phyloP scores from a whole-genome alignment of 768 basidiomycete species.

The Termitomyces sp. region DNA sequence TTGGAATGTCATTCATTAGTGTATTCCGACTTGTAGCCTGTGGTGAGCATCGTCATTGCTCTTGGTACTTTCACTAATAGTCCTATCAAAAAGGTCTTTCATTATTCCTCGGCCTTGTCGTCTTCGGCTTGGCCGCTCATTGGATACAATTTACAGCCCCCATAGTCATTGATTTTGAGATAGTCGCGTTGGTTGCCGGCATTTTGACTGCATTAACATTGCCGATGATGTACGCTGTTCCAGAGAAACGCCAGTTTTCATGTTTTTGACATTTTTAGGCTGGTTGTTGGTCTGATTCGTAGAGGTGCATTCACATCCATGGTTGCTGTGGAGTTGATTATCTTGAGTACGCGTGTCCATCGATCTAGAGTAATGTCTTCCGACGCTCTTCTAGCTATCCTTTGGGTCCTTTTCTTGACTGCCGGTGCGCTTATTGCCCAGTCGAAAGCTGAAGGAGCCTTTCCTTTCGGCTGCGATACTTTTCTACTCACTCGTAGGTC shows the following conservation, averaged over 20 bases:
- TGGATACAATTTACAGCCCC: slow-evolving; percentile 2
- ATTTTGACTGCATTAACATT: slow-evolving; percentile 2
- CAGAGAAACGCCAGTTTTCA: background rate
- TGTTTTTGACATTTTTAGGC: background rate
- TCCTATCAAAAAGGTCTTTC: slow-evolving; percentile 4
- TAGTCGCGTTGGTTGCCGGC: slow-evolving; percentile 9
- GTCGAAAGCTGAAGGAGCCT: background rate
- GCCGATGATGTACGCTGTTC: slow-evolving; percentile 8
- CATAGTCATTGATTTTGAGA: slow-evolving; percentile 3
- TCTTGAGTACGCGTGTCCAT: slow-evolving; percentile 5
- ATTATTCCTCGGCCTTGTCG: slow-evolving; percentile 4
- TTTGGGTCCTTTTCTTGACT: slow-evolving; percentile 10
- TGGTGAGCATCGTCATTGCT: background rate
- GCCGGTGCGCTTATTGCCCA: slow-evolving; percentile 7
- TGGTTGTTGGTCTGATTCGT: slow-evolving; percentile 9
- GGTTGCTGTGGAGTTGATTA: slow-evolving; percentile 8
- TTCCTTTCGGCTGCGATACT: slow-evolving; percentile 8
- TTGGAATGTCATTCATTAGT: slow-evolving; percentile 11
- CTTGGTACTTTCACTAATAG: background rate
- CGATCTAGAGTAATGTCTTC: too few species aligned
- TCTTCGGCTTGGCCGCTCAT: slow-evolving; percentile 9
- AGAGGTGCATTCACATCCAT: slow-evolving; percentile 9
- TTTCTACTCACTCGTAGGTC: background rate
- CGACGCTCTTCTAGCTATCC: slow-evolving; percentile 2
- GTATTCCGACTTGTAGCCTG: slow-evolving; percentile 4